A percentile compares a stretch with the other conserved stretches of the same genome.
These are phyloP conservation scores for Neurospora sp. DNA, from an alignment of 495 filamentous ascomycete species.

Conservation along the genomic window DNA sequence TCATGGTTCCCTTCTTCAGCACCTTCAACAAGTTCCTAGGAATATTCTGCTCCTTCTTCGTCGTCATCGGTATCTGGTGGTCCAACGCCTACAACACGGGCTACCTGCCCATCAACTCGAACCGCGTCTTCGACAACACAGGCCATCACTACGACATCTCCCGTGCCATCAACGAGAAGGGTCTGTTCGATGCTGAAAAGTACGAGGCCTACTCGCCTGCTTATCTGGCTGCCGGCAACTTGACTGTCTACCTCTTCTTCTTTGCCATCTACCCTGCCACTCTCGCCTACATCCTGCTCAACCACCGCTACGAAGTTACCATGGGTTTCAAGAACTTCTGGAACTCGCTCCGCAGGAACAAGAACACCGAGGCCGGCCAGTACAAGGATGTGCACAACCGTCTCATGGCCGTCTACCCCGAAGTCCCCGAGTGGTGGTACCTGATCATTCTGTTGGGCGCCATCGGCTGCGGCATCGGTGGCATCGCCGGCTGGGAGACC, in stretches of 20 bases:
- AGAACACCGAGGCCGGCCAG: conserved; percentile 3
- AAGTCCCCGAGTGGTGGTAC: conserved; percentile 32
- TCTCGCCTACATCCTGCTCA: conserved; percentile 22
- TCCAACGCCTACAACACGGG: conserved; percentile 24
- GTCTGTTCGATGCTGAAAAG: conserved; percentile 22
- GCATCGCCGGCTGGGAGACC: conserved; percentile 24
- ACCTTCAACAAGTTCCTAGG: conserved; percentile 29
- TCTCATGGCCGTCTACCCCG: conserved; percentile 26
- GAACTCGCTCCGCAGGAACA: conserved; percentile 18
- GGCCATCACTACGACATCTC: conserved; percentile 23
- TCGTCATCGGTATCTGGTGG: conserved; percentile 26
- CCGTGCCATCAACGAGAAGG: conserved; percentile 17
- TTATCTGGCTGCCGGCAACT: conserved; percentile 22
- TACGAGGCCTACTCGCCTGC: conserved; percentile 29
- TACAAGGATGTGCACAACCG: conserved; percentile 28
- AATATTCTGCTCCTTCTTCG: conserved; percentile 10
- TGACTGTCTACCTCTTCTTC: conserved; percentile 26
- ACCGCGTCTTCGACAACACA: conserved; percentile 25
- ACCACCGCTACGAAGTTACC: conserved; percentile 27
- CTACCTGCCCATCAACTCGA: conserved; percentile 29
- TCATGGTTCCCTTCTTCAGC: conserved; percentile 30
- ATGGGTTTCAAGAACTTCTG: conserved; percentile 24
- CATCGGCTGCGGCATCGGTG: conserved; percentile 21
- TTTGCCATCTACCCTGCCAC: conserved; percentile 30
- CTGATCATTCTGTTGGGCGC: conserved; percentile 17